These are phyloP conservation scores for Gnomoniopsis sp. DNA, from an alignment of 2,329 filamentous ascomycete species.

Conservation along the genomic window DNA sequence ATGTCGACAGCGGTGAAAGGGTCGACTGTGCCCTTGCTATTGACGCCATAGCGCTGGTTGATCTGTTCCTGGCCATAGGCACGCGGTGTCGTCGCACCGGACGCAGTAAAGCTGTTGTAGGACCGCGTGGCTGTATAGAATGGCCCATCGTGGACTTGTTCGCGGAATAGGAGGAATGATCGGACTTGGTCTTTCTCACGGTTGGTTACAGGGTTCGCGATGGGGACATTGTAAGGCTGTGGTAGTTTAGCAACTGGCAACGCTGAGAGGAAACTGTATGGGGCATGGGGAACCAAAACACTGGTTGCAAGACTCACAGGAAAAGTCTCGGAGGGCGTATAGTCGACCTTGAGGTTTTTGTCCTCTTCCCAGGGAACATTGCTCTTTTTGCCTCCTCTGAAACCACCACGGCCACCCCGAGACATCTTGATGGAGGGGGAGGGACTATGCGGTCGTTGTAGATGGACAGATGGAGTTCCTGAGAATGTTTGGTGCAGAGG, in stretches of 20 bases:
- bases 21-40: conserved; percentile 53
- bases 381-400: conserved; percentile 44
- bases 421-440: conserved; percentile 39
- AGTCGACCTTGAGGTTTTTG: conserved; percentile 43
- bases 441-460: not conserved
- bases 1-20: conserved; percentile 58
- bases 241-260: not conserved
- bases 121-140: conserved; percentile 56
- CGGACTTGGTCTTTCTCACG: conserved; percentile 46
- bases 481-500: not conserved
- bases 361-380: conserved; percentile 55
- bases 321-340: conserved; percentile 57
- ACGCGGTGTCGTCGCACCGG: conserved; percentile 33
- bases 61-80: conserved; percentile 56
- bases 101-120: conserved; percentile 27
- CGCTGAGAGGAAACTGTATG: not conserved
- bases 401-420: conserved; percentile 45
- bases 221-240: conserved; percentile 49
- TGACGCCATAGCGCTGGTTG: conserved; percentile 53
- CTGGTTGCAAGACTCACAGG: conserved; percentile 37
- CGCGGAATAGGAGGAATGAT: conserved; percentile 53
- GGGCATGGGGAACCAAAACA: no score
- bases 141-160: conserved; percentile 51
- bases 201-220: conserved; percentile 38
- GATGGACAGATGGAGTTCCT: not conserved